Conservation (phyloP, 2,329 filamentous ascomycete species). For the Hymenoscyphus scutula region DNA sequence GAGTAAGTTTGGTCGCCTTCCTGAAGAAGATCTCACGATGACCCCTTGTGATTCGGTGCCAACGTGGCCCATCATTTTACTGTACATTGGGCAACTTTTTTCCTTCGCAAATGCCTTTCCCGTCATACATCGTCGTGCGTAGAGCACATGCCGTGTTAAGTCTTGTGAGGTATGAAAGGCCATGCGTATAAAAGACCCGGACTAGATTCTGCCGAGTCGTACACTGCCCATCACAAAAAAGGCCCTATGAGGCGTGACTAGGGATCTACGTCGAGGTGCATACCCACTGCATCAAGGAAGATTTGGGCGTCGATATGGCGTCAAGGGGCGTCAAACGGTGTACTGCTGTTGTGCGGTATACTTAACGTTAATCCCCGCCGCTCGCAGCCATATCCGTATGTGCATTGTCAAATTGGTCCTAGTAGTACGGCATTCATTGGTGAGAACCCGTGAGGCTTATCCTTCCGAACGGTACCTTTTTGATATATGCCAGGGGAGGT, state of each 20-base stretch:
- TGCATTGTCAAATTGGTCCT: not conserved
- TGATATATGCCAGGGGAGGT: not conserved
- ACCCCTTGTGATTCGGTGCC: not conserved
- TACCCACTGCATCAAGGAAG: not conserved
- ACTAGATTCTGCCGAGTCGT: constrained; percentile 8
- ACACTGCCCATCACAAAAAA: not conserved
- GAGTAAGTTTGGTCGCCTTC: not conserved
- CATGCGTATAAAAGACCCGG: constrained; percentile 6
- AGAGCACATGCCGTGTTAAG: constrained; percentile 7
- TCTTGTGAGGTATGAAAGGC: constrained; percentile 2
- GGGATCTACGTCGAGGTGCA: constrained; percentile 6
- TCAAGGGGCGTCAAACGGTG: not conserved
- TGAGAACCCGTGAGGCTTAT: not conserved
- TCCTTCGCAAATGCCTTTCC: not conserved
- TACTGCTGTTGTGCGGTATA: not conserved
- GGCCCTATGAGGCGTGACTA: constrained; percentile 2
- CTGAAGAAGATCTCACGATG: constrained; percentile 5
- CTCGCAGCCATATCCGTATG: not conserved
- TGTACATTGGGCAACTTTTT: not conserved
- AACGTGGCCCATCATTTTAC: not conserved
- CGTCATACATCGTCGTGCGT: constrained; percentile 6
- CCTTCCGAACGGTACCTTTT: constrained; percentile 1
- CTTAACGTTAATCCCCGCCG: not conserved
- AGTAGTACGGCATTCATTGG: constrained; percentile 2
- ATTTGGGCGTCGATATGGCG: not conserved